Conservation (phyloP, 768 basidiomycete genomes). For the Leccinum disarticulatum region DNA sequence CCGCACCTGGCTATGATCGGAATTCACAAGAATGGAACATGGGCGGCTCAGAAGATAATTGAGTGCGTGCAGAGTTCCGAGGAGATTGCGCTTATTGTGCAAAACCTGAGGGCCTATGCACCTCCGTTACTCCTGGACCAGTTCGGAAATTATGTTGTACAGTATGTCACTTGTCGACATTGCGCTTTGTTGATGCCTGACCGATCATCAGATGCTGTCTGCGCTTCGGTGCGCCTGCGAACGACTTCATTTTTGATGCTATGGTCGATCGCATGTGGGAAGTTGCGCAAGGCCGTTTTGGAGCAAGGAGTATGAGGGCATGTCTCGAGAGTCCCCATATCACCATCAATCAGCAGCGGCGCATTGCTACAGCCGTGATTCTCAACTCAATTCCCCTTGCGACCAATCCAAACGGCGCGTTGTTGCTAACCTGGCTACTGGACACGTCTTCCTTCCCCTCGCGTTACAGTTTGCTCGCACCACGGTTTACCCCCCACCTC, state of each 20-base stretch:
- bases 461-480: conserved; percentile 91
- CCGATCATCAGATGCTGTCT: conserved; percentile 68
- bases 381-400: conserved; percentile 97
- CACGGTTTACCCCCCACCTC: conserved; percentile 94
- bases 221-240: conserved; percentile 84
- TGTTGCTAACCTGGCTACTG: conserved; percentile 94
- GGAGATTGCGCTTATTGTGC: conserved; percentile 81
- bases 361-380: conserved; percentile 91
- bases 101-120: conserved; percentile 85
- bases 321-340: conserved; percentile 92
- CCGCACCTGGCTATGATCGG: conserved; percentile 97
- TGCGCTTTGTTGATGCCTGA: conserved; percentile 1
- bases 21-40: conserved; percentile 99
- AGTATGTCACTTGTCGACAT: conserved; percentile 50
- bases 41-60: conserved; percentile 99
- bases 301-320: conserved; percentile 96
- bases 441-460: conserved; percentile 94
- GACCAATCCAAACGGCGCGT: conserved; percentile 95
- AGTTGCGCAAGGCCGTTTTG: conserved; percentile 95
- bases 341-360: conserved; percentile 87
- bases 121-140: conserved; percentile 94
- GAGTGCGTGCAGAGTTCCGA: conserved; percentile 89
- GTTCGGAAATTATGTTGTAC: conserved; percentile 91
- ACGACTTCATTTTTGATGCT: conserved; percentile 96
- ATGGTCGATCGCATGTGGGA: conserved; percentile 99